phyloP scores from a whole-genome alignment of 768 basidiomycete species.

The Lyophyllum atratum region DNA sequence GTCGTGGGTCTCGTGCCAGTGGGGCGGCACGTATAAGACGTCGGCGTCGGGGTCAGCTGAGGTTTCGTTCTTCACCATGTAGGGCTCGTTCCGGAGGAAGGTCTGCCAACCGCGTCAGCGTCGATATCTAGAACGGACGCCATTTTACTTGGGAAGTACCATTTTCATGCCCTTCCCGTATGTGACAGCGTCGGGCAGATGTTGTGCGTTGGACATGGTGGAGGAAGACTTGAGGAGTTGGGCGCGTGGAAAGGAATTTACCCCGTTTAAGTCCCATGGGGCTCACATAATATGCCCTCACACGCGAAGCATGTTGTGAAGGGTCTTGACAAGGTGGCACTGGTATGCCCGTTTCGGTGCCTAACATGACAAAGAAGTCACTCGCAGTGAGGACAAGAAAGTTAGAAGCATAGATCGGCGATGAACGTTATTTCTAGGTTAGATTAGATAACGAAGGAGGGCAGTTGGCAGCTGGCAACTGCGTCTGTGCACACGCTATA shows the following conservation, averaged over 20 bases:
- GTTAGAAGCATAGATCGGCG: background rate
- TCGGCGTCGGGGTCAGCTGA: slow-evolving; percentile 24
- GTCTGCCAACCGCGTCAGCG: slow-evolving; percentile 18
- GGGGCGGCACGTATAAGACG: slow-evolving; percentile 28
- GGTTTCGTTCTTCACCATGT: slow-evolving; percentile 23
- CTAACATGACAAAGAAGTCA: too few species aligned
- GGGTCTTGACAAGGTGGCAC: too few species aligned
- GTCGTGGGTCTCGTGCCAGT: slow-evolving; percentile 37
- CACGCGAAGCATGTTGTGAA: too few species aligned
- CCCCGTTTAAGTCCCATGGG: too few species aligned
- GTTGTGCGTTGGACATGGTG: background rate
- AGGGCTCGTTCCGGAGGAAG: slow-evolving; percentile 31
- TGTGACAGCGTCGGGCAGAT: slow-evolving; percentile 12
- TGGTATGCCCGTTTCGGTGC: too few species aligned
- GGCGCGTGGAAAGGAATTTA: background rate
- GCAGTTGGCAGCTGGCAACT: background rate
- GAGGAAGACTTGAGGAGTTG: background rate
- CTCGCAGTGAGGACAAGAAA: too few species aligned
- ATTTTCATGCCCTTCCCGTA: slow-evolving; percentile 18
- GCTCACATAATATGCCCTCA: too few species aligned
- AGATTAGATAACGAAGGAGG: background rate
- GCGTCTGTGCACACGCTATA: too few species aligned
- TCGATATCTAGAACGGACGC: background rate
- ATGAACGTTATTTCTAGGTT: background rate
- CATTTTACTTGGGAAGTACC: slow-evolving; percentile 15